A percentile compares a stretch with the other conserved stretches of the same genome.
These are phyloP conservation scores for Botrytis deweyae DNA, from an alignment of 2,329 filamentous ascomycete species.

Conservation along the genomic window DNA sequence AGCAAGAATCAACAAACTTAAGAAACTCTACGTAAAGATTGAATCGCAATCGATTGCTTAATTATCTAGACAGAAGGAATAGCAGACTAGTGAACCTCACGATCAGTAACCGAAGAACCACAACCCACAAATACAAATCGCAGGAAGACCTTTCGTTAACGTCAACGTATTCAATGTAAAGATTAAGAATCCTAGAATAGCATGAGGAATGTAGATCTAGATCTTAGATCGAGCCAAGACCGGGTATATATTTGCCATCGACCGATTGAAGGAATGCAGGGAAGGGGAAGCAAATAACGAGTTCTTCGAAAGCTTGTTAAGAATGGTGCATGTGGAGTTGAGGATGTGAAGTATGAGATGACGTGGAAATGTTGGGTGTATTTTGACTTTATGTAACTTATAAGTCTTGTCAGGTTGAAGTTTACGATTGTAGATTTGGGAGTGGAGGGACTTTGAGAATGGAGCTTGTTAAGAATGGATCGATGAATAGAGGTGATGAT, in stretches of 20 bases:
- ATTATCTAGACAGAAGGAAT: too few species aligned
- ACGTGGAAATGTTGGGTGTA: too few species aligned
- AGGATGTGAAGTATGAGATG: too few species aligned
- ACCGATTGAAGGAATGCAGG: not conserved
- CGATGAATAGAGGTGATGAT: fast-evolving
- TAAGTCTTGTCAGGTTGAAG: too few species aligned
- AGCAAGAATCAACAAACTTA: too few species aligned
- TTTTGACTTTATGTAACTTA: too few species aligned
- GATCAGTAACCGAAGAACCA: too few species aligned
- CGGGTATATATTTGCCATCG: not conserved
- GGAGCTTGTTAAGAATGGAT: not conserved
- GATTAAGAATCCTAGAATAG: fast-evolving
- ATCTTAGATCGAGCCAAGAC: not conserved
- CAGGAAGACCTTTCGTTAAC: fast-evolving
- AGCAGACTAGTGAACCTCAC: too few species aligned
- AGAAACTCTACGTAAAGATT: too few species aligned
- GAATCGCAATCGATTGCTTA: too few species aligned
- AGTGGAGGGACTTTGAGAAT: not conserved
- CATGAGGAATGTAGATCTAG: not conserved
- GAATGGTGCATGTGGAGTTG: too few species aligned
- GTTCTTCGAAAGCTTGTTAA: not conserved
- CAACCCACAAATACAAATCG: not conserved
- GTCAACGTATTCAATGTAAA: not conserved
- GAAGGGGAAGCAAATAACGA: not conserved
- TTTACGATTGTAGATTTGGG: too few species aligned